Conservation (phyloP, 2,329 filamentous ascomycete species). For the Cordyceps cateniannulata region DNA sequence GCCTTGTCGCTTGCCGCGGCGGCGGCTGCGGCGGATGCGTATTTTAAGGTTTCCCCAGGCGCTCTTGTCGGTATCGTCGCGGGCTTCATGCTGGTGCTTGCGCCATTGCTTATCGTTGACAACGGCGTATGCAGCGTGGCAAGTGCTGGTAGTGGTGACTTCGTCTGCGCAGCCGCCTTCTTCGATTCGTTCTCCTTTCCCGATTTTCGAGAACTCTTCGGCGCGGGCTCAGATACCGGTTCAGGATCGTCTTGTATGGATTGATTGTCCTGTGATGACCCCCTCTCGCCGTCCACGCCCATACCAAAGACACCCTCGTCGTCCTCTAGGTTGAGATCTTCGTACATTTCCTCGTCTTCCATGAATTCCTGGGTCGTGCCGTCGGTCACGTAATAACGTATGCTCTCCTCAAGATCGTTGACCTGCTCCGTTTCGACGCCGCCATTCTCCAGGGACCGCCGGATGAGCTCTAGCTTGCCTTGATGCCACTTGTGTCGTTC, state of each 20-base stretch:
- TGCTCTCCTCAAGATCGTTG: constrained; percentile 81
- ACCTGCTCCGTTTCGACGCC: constrained; percentile 84
- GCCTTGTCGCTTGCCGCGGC: constrained; percentile 83
- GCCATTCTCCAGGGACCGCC: constrained; percentile 86
- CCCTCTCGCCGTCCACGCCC: constrained; percentile 70
- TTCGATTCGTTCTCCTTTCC: constrained; percentile 55
- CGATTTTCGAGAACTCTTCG: constrained; percentile 45
- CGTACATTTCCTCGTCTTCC: constrained; percentile 92
- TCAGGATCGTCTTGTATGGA: constrained; percentile 72
- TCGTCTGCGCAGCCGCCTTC: constrained; percentile 81
- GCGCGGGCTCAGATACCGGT: constrained; percentile 44
- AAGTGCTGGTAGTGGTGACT: constrained; percentile 87
- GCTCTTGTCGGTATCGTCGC: constrained; percentile 78
- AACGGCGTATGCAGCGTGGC: constrained; percentile 79
- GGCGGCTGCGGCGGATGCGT: constrained; percentile 90
- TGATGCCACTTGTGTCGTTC: constrained; percentile 98
- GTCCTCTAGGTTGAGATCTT: constrained; percentile 85
- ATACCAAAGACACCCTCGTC: constrained; percentile 87
- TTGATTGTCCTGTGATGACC: constrained; percentile 92
- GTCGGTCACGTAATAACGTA: constrained; percentile 91
- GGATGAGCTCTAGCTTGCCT: constrained; percentile 82
- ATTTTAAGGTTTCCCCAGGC: constrained; percentile 87
- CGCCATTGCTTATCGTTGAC: constrained; percentile 53
- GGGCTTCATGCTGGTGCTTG: constrained; percentile 76
- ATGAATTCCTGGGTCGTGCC: constrained; percentile 84